These are phyloP conservation scores for Neopestalotiopsis sp. DNA, from an alignment of 2,329 filamentous ascomycete species.

Conservation along the genomic window DNA sequence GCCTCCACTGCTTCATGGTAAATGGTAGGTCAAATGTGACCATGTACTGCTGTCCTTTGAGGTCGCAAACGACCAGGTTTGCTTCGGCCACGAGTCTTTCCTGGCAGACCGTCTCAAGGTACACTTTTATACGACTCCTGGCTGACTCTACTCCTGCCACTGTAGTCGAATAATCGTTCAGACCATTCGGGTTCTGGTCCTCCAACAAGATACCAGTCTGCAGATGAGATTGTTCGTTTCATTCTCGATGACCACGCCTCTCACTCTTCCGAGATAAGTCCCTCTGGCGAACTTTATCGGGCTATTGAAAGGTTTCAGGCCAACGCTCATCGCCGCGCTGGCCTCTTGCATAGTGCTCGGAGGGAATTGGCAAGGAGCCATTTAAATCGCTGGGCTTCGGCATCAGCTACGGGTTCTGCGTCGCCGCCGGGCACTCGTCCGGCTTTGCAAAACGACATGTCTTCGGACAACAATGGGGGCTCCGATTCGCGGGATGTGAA, in stretches of 20 bases:
- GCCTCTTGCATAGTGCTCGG: slow-evolving; percentile 25
- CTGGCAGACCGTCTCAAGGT: not conserved
- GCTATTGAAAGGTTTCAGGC: slow-evolving; percentile 47
- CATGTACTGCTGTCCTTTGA: not conserved
- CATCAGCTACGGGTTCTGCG: slow-evolving; percentile 21
- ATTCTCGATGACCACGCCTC: slow-evolving; percentile 44
- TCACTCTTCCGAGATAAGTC: slow-evolving; percentile 40
- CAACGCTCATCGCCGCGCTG: slow-evolving; percentile 34
- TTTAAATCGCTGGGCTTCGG: slow-evolving; percentile 32
- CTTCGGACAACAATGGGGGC: slow-evolving; percentile 36
- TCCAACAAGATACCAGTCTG: slow-evolving; percentile 30
- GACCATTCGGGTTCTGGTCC: slow-evolving; percentile 30
- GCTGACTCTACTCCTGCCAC: not conserved
- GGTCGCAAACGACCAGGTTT: not conserved
- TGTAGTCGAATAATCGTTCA: slow-evolving; percentile 36
- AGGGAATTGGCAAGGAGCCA: slow-evolving; percentile 29
- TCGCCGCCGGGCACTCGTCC: slow-evolving; percentile 19
- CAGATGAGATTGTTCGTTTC: slow-evolving; percentile 40
- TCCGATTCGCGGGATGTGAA: slow-evolving; percentile 40
- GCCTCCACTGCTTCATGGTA: slow-evolving; percentile 15
- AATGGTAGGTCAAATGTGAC: slow-evolving; percentile 1
- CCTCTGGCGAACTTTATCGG: slow-evolving; percentile 48
- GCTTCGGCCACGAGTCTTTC: too few relatives aligned
- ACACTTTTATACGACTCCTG: not conserved
- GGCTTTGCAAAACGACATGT: slow-evolving; percentile 36